A percentile compares a stretch with the other conserved stretches of the same genome.
These are phyloP conservation scores for Epichloe uncinata DNA, from an alignment of 2,329 filamentous ascomycete genomes.

Conservation along the genomic window DNA sequence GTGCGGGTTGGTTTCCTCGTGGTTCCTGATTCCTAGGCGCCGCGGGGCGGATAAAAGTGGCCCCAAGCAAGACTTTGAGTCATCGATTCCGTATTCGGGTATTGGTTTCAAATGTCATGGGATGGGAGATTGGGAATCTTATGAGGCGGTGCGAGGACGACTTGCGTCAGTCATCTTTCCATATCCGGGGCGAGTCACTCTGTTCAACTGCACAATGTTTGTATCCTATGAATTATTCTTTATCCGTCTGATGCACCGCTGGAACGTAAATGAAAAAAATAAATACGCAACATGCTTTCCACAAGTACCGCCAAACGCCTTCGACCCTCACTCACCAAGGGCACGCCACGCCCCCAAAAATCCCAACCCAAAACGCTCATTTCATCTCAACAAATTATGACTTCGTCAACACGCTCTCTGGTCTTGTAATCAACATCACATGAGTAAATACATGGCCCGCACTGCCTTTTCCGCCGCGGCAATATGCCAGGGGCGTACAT, in stretches of 20 bases:
- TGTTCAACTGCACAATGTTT: background rate
- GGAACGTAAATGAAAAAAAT: background rate
- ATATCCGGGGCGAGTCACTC: too few species aligned
- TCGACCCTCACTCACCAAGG: background rate
- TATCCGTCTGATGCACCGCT: background rate
- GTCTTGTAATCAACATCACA: constrained; percentile 30
- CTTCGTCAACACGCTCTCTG: constrained; percentile 8
- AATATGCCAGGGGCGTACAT: constrained; percentile 67
- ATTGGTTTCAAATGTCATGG: too few species aligned
- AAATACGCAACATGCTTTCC: background rate
- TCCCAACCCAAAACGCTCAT: background rate
- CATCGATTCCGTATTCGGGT: too few species aligned
- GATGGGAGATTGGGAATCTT: too few species aligned
- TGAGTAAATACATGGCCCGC: constrained; percentile 48
- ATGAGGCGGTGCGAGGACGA: too few species aligned
- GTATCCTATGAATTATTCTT: background rate
- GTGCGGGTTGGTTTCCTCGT: too few species aligned
- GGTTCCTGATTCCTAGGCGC: too few species aligned
- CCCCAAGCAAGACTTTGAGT: background rate
- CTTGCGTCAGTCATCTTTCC: too few species aligned
- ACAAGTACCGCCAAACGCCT: background rate
- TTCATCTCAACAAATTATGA: background rate
- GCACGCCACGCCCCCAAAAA: background rate
- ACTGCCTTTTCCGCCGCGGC: constrained; percentile 57
- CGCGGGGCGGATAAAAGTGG: background rate